Conservation (phyloP, 148 eudicot species). For the Persicaria maculosa region DNA sequence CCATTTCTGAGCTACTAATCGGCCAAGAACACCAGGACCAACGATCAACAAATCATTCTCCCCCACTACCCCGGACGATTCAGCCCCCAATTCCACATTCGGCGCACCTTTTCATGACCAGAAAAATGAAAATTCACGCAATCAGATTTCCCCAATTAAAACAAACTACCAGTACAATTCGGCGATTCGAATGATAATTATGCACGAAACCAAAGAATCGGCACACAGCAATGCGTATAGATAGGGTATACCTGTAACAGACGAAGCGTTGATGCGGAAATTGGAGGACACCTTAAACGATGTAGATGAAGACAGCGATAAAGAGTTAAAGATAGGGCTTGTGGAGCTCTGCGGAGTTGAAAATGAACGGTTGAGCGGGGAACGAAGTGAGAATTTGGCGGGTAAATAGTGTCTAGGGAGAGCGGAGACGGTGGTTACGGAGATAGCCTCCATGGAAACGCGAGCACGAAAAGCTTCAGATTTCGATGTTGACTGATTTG, state of each 20-base stretch:
- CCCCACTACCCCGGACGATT: conserved; percentile 35
- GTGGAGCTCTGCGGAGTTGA: not conserved
- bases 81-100: conserved; percentile 20
- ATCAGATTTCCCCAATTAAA: no score
- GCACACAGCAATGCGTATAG: not conserved
- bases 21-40: conserved; percentile 91
- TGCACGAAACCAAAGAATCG: not conserved
- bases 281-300: not conserved
- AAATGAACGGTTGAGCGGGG: not conserved
- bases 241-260: conserved; percentile 12
- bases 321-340: not conserved
- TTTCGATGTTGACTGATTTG: conserved; percentile 5
- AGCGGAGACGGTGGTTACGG: not conserved
- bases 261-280: conserved; percentile 11
- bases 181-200: not conserved
- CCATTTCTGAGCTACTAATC: conserved; percentile 77
- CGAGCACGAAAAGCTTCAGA: not conserved
- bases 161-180: not conserved
- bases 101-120: conserved; percentile 22
- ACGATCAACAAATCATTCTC: conserved; percentile 61
- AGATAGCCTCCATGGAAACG: conserved; percentile 10
- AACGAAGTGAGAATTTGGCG: conserved; percentile 2
- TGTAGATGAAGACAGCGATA: not conserved
- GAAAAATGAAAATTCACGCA: no score
- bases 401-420: not conserved